Evolutionary conservation across 1,284 basidiomycete genomes (phyloP), one percentile per base, ranked within the genome.

Genomic region (Rhodotorula sp.): DNA sequence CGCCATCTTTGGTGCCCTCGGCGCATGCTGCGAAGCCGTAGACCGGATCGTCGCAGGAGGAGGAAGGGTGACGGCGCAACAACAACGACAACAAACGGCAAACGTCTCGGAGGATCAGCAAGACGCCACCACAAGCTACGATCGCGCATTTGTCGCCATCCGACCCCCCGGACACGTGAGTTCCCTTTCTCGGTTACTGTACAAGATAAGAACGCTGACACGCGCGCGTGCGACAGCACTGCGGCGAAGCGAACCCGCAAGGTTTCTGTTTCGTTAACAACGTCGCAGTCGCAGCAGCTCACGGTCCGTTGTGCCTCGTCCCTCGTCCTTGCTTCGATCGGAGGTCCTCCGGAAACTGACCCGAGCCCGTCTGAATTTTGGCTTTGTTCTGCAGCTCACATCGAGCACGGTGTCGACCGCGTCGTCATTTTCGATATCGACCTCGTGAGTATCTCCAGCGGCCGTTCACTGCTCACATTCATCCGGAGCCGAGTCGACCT

Each of bases 261-360:
- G 95, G 95, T 75, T 86, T 80, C 81, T 98, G 93, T 81, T 93
- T 95, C 79, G 86, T 97, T 54, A 97, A 98, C 79, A 98, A 98
- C 78, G 91, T 95, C 0, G 88, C 90, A 1, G 87, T 98, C 5
- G 94, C 87, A 0, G 92, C 93, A 34, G 91, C 93, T 26, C 92
- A 97, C 80, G 95, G 92, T 74, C 6, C 5, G 12, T 4, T 0
- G 5, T 26, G 18, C 74, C 14, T 2, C 2, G 8, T 38, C 38
- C 28, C 52, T 57, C 48, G 43, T 7, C 3, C 12, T 1, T 34
- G 34, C 34, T 34, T 34, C 28, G 28, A 28, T 28, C 28, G 28
- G 28, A 28, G 3, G 28, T 28, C 3, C 28, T 28, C 28, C 28
- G 3, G 28, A 28, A 28, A 28, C 28, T 28, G 28, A 28, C 28